Base-by-base conservation (phyloP, 805 yeast genomes). In the Saturnispora kantuleensis region DNA sequence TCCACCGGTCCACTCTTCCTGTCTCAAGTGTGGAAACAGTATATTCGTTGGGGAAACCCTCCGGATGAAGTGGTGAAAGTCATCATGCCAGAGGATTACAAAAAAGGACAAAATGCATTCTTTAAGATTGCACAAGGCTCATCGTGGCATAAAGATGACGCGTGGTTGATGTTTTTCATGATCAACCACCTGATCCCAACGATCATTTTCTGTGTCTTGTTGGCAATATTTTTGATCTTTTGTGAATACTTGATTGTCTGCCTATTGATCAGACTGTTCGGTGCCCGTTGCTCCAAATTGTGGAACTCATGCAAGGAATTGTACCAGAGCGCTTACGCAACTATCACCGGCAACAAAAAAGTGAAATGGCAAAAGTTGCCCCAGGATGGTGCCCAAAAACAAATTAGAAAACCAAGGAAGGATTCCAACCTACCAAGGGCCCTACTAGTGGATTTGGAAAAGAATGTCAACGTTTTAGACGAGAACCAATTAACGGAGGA, bases 71-170 rank as follows among this genome's bases (percentile, higher is more conserved):
- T 70, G 35, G 81, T 86, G 15, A 68, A 85, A 52, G 76, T 87
- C 39, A 65, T 88, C 54, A 73, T 78, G 66, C 90, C 94, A 4
- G 60, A 64, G 33, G 88, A 83, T 59, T 84, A 85, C 62, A 84
- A 83, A 58, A 67, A 74, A 47, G 73, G 71, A 49, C 57, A 70
- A 1, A 65, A 71, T 52, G 73, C 88, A 0, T 84, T 84, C 59
- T 88, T 89, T 62, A 70, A 77, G 34, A 81, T 85, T 45, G 69
- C 86, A 0, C 74, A 76, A 45, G 97, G 97, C 38, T 84, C 95
- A 0, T 84, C 95, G 21, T 89, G 97, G 97, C 97, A 89, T 64
- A 65, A 77, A 56, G 86, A 80, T 52, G 97, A 89, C 62, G 96
- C 96, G 10, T 71, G 77, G 44, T 76, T 85, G 58, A 77, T 88